Evolutionary conservation across 257 asterid genomes (phyloP).

Genomic region (Gentiana macrophylla): DNA sequence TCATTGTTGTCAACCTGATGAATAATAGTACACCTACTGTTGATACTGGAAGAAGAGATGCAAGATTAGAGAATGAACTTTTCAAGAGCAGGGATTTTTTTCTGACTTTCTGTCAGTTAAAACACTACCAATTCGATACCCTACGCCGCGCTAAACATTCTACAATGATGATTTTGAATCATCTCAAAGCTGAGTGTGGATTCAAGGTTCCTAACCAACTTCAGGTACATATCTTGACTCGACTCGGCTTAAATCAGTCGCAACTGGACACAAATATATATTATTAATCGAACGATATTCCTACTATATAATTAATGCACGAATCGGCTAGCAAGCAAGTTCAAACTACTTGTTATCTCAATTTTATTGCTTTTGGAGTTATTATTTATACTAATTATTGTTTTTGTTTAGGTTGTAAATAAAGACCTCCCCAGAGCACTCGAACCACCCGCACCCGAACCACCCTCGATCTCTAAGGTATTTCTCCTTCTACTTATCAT

Average conservation of each 20-base stretch:
- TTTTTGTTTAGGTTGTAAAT: too few relatives aligned
- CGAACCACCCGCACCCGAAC: too few relatives aligned
- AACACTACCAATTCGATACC: conserved; percentile 51
- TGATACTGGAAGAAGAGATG: conserved; percentile 40
- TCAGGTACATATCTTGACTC: background rate
- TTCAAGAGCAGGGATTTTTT: conserved; percentile 45
- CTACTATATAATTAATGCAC: conserved; percentile 18
- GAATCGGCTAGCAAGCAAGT: conserved; percentile 23
- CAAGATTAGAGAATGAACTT: conserved; percentile 30
- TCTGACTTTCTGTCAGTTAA: conserved; percentile 52
- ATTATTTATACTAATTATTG: too few relatives aligned
- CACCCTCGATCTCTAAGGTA: too few relatives aligned
- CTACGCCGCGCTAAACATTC: conserved; percentile 76
- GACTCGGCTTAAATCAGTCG: conserved; percentile 5
- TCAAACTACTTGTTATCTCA: background rate
- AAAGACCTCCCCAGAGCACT: too few relatives aligned
- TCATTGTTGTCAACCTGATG: conserved; percentile 44
- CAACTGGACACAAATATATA: too few relatives aligned
- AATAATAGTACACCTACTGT: conserved; percentile 26
- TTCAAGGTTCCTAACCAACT: conserved; percentile 25
- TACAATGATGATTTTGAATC: conserved; percentile 73
- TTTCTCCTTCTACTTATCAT: too few relatives aligned
- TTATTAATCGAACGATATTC: conserved; percentile 31
- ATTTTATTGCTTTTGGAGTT: too few relatives aligned
- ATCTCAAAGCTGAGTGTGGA: conserved; percentile 25